These are phyloP conservation scores for Penicillium angulare DNA, from an alignment of 495 filamentous ascomycete species.

Conservation along the genomic window DNA sequence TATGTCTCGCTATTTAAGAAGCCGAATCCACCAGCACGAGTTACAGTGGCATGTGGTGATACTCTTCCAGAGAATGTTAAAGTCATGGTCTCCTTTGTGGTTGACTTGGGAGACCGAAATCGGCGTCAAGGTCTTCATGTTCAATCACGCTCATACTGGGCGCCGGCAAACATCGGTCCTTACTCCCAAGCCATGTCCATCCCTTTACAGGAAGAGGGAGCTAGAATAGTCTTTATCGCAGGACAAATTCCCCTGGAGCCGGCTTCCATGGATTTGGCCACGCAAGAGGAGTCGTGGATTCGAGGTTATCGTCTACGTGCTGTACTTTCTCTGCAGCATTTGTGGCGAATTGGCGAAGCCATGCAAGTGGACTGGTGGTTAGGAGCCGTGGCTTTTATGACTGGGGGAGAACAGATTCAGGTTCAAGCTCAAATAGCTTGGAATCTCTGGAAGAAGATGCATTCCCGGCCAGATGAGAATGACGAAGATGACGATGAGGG, in stretches of 20 bases:
- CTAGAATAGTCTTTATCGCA: slow-evolving; percentile 60
- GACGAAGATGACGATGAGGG: slow-evolving; percentile 36
- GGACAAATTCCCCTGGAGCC: slow-evolving; percentile 92
- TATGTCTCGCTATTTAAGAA: slow-evolving; percentile 68
- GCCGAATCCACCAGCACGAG: slow-evolving; percentile 81
- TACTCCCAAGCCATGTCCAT: slow-evolving; percentile 86
- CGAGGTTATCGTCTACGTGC: slow-evolving; percentile 45
- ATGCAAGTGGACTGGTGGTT: slow-evolving; percentile 73
- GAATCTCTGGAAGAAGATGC: slow-evolving; percentile 52
- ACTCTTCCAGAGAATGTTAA: slow-evolving; percentile 54
- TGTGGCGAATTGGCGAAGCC: slow-evolving; percentile 77
- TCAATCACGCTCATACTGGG: slow-evolving; percentile 94
- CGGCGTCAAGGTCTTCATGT: slow-evolving; percentile 72
- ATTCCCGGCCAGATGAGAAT: slow-evolving; percentile 23
- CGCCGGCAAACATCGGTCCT: slow-evolving; percentile 94
- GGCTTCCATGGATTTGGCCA: slow-evolving; percentile 63
- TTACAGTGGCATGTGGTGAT: slow-evolving; percentile 75
- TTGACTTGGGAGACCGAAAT: slow-evolving; percentile 34
- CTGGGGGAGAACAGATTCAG: slow-evolving; percentile 26
- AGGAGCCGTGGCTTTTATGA: slow-evolving; percentile 70
- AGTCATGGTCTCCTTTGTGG: slow-evolving; percentile 59
- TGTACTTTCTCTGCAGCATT: slow-evolving; percentile 77
- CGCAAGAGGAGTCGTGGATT: slow-evolving; percentile 19
- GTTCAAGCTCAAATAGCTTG: slow-evolving; percentile 43
- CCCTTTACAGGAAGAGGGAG: slow-evolving; percentile 34